These are phyloP conservation scores for Rhodotorula sp. DNA, from an alignment of 1,284 basidiomycete species.

Conservation along the genomic window DNA sequence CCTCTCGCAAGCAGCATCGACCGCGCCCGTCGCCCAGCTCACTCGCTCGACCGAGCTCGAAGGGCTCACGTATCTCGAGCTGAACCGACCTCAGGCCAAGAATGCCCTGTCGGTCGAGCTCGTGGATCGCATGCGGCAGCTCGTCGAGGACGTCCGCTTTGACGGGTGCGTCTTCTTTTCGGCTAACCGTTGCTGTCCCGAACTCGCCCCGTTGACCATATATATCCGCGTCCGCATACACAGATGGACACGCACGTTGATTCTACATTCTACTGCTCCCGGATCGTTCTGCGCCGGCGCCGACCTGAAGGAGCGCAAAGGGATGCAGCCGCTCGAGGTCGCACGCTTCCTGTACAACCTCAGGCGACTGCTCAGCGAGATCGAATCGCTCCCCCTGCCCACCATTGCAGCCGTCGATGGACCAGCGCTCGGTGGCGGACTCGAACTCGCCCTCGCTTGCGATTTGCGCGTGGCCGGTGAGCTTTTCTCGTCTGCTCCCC, in stretches of 20 bases:
- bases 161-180: constrained; percentile 50
- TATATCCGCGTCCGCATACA: not conserved
- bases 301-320: constrained; percentile 78
- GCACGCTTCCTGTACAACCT: constrained; percentile 75
- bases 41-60: constrained; percentile 9
- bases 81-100: constrained; percentile 54
- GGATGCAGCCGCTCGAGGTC: constrained; percentile 74
- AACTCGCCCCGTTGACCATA: not conserved
- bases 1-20: not conserved
- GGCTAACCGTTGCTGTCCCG: not conserved
- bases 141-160: constrained; percentile 53
- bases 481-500: not conserved
- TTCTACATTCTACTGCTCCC: constrained; percentile 69
- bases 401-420: constrained; percentile 92
- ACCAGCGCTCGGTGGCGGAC: constrained; percentile 84
- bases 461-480: constrained; percentile 82
- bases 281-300: constrained; percentile 91
- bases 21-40: constrained; percentile 12
- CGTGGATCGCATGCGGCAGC: constrained; percentile 56
- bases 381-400: constrained; percentile 79
- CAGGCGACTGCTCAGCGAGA: constrained; percentile 66
- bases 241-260: constrained; percentile 68
- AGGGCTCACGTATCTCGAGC: constrained; percentile 25
- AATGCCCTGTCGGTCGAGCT: constrained; percentile 82
- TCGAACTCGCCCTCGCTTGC: constrained; percentile 82